These are phyloP conservation scores for Trichoderma koningiopsis DNA, from an alignment of 2,329 filamentous ascomycete genomes.

Conservation along the genomic window DNA sequence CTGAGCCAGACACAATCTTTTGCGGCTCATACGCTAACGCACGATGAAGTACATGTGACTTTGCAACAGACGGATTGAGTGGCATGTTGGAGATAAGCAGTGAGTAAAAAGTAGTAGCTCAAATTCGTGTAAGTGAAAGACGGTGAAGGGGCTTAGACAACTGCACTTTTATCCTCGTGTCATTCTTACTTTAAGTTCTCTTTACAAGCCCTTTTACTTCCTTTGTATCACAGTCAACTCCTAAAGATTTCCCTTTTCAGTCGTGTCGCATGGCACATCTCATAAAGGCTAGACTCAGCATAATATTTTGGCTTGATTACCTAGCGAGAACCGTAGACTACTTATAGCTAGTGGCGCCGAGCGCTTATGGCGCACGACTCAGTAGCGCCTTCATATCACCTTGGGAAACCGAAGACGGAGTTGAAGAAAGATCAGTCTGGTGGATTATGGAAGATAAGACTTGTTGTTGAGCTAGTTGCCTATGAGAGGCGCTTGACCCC, in stretches of 20 bases:
- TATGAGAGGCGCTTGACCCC: neutral
- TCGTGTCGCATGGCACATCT: neutral
- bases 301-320: neutral
- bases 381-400: neutral
- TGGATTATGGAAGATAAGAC: neutral
- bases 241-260: neutral
- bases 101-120: neutral
- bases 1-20: neutral
- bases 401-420: neutral
- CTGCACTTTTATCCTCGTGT: neutral
- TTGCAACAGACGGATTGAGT: neutral
- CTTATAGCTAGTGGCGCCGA: neutral
- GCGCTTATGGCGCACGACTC: constrained; percentile 29
- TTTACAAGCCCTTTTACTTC: too few species aligned
- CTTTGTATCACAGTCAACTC: too few species aligned
- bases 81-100: neutral
- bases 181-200: too few species aligned
- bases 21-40: neutral
- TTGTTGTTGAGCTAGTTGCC: neutral
- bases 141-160: neutral
- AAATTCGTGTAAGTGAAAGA: neutral
- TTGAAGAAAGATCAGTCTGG: neutral
- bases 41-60: neutral
- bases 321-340: neutral
- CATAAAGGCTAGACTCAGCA: neutral